Base-by-base conservation (phyloP, 371 early-diverging fungal genomes). In the Mucor indicus region DNA sequence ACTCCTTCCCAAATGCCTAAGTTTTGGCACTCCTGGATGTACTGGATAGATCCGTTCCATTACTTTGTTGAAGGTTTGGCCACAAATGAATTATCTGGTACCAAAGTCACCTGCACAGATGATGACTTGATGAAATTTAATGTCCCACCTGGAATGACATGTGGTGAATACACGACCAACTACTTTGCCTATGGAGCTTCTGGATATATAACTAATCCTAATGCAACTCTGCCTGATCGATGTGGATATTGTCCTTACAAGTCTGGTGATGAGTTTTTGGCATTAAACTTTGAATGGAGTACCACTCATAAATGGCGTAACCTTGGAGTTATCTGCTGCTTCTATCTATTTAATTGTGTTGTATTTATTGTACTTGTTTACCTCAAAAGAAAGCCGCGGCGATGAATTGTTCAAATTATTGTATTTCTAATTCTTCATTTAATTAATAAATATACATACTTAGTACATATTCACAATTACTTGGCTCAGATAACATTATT, bases 21-120 rank as follows among this genome's bases (percentile, higher is more conserved):
- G 25, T 89, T 92, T 66, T 90, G 89, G 87, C 65, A 78, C 4
- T 48, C 69, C 2, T 89, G 88, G 87, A 83, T 92, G 79, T 89
- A 88, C 61, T 85, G 82, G 79, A 50, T 86, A 10, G 81, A 80
- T 50, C 88, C 89, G 11, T 85, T 81, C 67, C 81, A 81, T 36
- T 90, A 92, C 53, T 67, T 80, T 3, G 73, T 87, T 24, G 91
- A 91, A 57, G 90, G 85, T 29, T 66, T 89, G 11, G 69, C 88
- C 8, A 75, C 79, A 38, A 89, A 83, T 48, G 89, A 83, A 38
- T 63, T 92, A 45, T 64, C 72, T 12, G 61, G 60, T n/a, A 58
- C 80, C 4, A 44, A 45, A 8, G 69, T 89, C 4, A 15, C 24
- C 0, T 92, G 93, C 57, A 53, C 51, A 10, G 55, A 45, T 0